Conservation (phyloP, 2,329 filamentous ascomycete genomes). For the Claviceps spartinae region DNA sequence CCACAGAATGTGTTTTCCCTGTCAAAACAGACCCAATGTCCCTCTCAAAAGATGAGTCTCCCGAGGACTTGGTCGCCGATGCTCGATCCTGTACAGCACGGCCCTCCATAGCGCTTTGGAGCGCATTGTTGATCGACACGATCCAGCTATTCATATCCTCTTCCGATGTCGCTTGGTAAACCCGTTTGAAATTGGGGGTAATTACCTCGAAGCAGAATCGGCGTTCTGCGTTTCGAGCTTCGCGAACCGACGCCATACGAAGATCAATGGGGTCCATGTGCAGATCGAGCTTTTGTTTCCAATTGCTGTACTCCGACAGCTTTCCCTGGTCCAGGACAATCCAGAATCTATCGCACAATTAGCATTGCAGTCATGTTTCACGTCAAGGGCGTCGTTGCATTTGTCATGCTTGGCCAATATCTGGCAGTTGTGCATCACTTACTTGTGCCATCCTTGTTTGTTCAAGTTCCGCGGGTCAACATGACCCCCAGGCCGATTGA, state of each 20-base stretch:
- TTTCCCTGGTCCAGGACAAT: slow-evolving; percentile 95
- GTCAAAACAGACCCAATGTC: slow-evolving; percentile 90
- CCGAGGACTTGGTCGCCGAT: slow-evolving; percentile 20
- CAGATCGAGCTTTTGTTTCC: slow-evolving; percentile 92
- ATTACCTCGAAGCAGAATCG: slow-evolving; percentile 98
- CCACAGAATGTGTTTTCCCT: slow-evolving; percentile 70
- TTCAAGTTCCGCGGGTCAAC: slow-evolving; percentile 91
- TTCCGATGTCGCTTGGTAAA: slow-evolving; percentile 95
- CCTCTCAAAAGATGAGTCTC: slow-evolving; percentile 51
- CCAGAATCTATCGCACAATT: slow-evolving; percentile 61
- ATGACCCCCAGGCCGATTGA: slow-evolving; percentile 85
- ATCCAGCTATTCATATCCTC: slow-evolving; percentile 99
- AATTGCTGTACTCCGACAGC: slow-evolving; percentile 95
- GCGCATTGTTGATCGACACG: slow-evolving; percentile 84
- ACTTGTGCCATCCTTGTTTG: slow-evolving; percentile 99
- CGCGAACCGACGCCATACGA: slow-evolving; percentile 89
- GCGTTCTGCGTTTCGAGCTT: slow-evolving; percentile 86
- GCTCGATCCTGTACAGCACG: slow-evolving; percentile 46
- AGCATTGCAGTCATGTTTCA: not conserved
- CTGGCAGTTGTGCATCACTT: slow-evolving; percentile 25
- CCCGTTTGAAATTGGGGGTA: slow-evolving; percentile 86
- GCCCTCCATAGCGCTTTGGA: slow-evolving; percentile 90
- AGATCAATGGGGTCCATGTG: slow-evolving; percentile 98
- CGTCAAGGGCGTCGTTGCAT: too few species aligned
- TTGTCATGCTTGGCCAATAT: not conserved